phyloP scores from a whole-genome alignment of 495 filamentous ascomycete genomes.

The Lineolata rhizophorae region DNA sequence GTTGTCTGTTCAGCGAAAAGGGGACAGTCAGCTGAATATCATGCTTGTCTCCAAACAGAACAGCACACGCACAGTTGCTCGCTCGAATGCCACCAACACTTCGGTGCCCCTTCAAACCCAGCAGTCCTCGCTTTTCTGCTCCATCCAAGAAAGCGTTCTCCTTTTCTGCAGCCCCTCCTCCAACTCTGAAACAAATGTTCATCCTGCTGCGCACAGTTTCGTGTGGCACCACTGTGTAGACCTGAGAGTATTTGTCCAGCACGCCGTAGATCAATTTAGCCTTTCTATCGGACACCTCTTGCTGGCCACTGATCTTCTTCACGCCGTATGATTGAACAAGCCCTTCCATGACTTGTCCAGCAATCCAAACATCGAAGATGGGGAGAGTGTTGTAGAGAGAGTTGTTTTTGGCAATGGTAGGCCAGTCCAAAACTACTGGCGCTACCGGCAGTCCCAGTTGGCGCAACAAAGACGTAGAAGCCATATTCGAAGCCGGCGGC shows the following conservation, averaged over 20 bases:
- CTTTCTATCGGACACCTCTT: slow-evolving; percentile 49
- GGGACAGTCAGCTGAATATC: slow-evolving; percentile 9
- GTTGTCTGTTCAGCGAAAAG: slow-evolving; percentile 18
- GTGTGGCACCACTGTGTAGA: slow-evolving; percentile 53
- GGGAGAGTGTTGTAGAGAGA: slow-evolving; percentile 86
- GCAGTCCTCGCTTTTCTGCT: slow-evolving; percentile 36
- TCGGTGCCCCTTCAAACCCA: slow-evolving; percentile 62
- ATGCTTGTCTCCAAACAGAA: neutral
- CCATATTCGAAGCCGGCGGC: slow-evolving; percentile 32
- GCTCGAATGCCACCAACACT: slow-evolving; percentile 52
- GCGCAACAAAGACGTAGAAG: slow-evolving; percentile 40
- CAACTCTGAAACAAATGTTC: slow-evolving; percentile 79
- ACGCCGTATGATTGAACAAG: slow-evolving; percentile 35
- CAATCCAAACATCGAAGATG: slow-evolving; percentile 84
- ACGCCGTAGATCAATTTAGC: slow-evolving; percentile 48
- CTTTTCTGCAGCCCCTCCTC: slow-evolving; percentile 34
- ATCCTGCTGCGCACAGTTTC: slow-evolving; percentile 57
- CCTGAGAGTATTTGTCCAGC: slow-evolving; percentile 44
- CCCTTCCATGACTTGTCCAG: slow-evolving; percentile 57
- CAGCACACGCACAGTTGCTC: slow-evolving; percentile 23
- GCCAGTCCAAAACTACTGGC: slow-evolving; percentile 59
- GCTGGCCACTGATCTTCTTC: slow-evolving; percentile 45
- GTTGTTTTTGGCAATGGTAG: slow-evolving; percentile 65
- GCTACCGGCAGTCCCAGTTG: slow-evolving; percentile 56
- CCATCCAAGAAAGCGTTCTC: slow-evolving; percentile 64